phyloP scores from a whole-genome alignment of 495 filamentous ascomycete species.

The Penicillium pancosmium region DNA sequence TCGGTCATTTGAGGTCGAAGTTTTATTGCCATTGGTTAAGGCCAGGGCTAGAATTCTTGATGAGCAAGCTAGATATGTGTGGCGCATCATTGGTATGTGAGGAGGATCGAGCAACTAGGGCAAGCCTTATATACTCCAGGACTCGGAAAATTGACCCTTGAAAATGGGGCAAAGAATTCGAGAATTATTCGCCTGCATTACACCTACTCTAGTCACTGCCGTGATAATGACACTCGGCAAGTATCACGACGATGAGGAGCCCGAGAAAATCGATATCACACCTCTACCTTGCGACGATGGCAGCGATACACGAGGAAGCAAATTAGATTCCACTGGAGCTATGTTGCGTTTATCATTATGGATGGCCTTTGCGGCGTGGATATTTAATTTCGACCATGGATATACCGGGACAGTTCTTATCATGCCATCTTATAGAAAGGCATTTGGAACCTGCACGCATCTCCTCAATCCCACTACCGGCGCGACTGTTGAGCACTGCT shows the following conservation, averaged over 20 bases:
- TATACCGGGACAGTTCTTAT: conserved; percentile 30
- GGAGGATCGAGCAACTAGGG: conserved; percentile 1
- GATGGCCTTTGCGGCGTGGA: conserved; percentile 32
- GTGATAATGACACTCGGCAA: conserved; percentile 2
- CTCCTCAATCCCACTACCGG: conserved; percentile 17
- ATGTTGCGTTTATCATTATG: conserved; percentile 31
- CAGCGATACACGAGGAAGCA: conserved; percentile 1
- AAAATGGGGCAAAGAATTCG: neutral
- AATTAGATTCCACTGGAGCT: conserved; percentile 13
- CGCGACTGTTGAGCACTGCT: conserved; percentile 16
- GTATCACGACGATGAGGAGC: conserved; percentile 1
- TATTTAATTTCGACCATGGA: conserved; percentile 31
- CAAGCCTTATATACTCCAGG: conserved; percentile 10
- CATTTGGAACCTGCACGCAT: conserved; percentile 28
- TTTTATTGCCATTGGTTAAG: conserved; percentile 7
- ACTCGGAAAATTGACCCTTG: conserved; percentile 3
- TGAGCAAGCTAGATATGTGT: conserved; percentile 21
- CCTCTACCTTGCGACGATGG: neutral
- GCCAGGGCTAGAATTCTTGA: conserved; percentile 17
- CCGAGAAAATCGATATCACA: conserved; percentile 4
- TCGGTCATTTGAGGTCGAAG: neutral
- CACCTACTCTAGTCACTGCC: neutral
- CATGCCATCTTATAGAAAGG: conserved; percentile 30
- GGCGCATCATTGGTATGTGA: conserved; percentile 22
- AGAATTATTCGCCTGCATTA: neutral